These are phyloP conservation scores for Calonectria naviculata DNA, from an alignment of 2,329 filamentous ascomycete species.

Conservation along the genomic window DNA sequence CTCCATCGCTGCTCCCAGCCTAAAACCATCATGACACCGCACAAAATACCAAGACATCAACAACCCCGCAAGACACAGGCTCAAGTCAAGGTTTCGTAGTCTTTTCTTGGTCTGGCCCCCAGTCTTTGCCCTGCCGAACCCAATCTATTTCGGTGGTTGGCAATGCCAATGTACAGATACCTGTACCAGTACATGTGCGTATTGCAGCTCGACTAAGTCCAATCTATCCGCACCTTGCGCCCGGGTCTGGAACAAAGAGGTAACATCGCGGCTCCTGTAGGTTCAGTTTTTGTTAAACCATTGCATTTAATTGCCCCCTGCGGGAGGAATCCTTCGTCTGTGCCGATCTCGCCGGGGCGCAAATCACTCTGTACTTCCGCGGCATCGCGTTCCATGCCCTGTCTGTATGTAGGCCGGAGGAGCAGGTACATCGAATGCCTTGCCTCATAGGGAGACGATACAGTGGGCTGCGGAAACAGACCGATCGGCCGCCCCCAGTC, in stretches of 20 bases:
- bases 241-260: slow-evolving; percentile 20
- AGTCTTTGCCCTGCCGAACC: neutral
- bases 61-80: slow-evolving; percentile 17
- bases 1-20: neutral
- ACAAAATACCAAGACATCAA: neutral
- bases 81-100: slow-evolving; percentile 20
- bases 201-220: neutral
- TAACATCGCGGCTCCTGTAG: slow-evolving; percentile 16
- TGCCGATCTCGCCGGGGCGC: slow-evolving; percentile 32
- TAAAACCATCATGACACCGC: slow-evolving; percentile 11
- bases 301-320: slow-evolving; percentile 3
- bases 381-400: neutral
- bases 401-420: neutral
- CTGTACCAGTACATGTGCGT: neutral
- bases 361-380: slow-evolving; percentile 21
- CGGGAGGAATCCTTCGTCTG: slow-evolving; percentile 27
- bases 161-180: neutral
- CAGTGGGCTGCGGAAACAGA: slow-evolving; percentile 28
- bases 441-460: slow-evolving; percentile 4
- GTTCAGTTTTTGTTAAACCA: slow-evolving; percentile 20
- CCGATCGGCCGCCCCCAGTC: slow-evolving; percentile 36
- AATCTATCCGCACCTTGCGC: slow-evolving; percentile 14
- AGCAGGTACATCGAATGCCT: neutral
- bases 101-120: slow-evolving; percentile 6
- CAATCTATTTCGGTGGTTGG: slow-evolving; percentile 13